A percentile compares a stretch with the other conserved stretches of the same genome.
Evolutionary conservation across 2,329 filamentous ascomycete species (phyloP).

Genomic region (Rachicladosporium sp.): DNA sequence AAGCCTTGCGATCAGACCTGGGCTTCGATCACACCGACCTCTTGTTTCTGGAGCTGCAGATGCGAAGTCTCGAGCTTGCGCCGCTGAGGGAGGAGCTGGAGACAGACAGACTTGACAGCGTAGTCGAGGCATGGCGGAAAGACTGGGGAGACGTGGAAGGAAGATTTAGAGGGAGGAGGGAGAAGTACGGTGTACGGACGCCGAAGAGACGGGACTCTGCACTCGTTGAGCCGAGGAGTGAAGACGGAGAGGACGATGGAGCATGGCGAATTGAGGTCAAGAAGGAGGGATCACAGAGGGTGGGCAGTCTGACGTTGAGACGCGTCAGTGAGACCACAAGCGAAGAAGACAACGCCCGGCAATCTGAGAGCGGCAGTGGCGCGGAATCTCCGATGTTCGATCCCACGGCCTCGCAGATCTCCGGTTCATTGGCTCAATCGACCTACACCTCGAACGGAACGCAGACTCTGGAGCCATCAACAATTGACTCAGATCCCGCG

Average conservation of each 20-base stretch:
- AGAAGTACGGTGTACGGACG: constrained; percentile 17
- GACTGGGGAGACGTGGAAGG: constrained; percentile 25
- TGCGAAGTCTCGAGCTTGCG: constrained; percentile 23
- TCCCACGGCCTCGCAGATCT: no score
- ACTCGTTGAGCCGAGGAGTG: constrained; percentile 1
- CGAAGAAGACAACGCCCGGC: no score
- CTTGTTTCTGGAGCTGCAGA: constrained; percentile 27
- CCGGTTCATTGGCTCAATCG: no score
- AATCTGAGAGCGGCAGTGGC: no score
- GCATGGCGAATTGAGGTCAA: constrained; percentile 18
- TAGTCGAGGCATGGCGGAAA: constrained; percentile 23
- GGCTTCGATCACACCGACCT: constrained; percentile 28
- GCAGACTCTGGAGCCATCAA: no score
- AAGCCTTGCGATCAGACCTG: constrained; percentile 24
- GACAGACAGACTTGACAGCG: constrained; percentile 8
- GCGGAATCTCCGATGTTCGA: no score
- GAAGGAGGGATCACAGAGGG: constrained; percentile 11
- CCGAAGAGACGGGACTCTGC: constrained; percentile 5
- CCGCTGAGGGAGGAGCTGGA: constrained; percentile 10
- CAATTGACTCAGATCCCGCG: no score
- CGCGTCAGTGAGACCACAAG: constrained; percentile 6
- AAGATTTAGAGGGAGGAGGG: constrained; percentile 18
- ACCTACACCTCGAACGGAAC: no score
- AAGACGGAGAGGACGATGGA: constrained; percentile 7
- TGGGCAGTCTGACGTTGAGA: constrained; percentile 17